phyloP scores from a whole-genome alignment of 805 yeast genomes.

The Yarrowia divulgata region DNA sequence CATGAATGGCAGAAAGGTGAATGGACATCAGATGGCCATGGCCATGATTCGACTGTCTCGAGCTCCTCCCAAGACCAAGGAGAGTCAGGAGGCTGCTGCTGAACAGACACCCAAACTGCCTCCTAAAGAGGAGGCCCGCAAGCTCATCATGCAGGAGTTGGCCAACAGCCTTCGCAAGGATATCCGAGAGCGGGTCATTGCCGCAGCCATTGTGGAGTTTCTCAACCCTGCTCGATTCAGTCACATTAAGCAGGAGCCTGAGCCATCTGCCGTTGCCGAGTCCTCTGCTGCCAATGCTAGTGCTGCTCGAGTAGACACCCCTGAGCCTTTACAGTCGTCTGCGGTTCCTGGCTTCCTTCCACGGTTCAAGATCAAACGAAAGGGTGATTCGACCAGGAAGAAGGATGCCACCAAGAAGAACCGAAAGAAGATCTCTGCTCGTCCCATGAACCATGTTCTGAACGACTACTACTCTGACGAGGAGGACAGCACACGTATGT shows the following conservation, averaged over 20 bases:
- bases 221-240: conserved; percentile 57
- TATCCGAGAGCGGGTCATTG: conserved; percentile 73
- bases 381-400: conserved; percentile 35
- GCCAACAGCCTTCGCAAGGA: conserved; percentile 70
- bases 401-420: conserved; percentile 40
- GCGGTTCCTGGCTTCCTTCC: conserved; percentile 14
- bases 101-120: conserved; percentile 4
- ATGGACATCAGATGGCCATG: conserved; percentile 62
- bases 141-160: conserved; percentile 67
- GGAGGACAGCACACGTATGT: conserved; percentile 42
- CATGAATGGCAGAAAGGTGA: conserved; percentile 65
- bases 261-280: background rate
- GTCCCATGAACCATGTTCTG: conserved; percentile 49
- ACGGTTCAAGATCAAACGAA: conserved; percentile 45
- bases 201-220: conserved; percentile 68
- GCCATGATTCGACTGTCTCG: conserved; percentile 51
- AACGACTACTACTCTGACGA: conserved; percentile 46
- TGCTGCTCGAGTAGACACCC: conserved; percentile 37
- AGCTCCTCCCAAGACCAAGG: background rate
- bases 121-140: conserved; percentile 65
- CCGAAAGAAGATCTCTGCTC: conserved; percentile 39
- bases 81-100: conserved; percentile 3
- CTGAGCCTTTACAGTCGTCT: conserved; percentile 4
- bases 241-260: conserved; percentile 21
- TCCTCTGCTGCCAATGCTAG: conserved; percentile 4